phyloP scores from a whole-genome alignment of 192 early-diverging fungal genomes.

The Linnemannia schmuckeri region DNA sequence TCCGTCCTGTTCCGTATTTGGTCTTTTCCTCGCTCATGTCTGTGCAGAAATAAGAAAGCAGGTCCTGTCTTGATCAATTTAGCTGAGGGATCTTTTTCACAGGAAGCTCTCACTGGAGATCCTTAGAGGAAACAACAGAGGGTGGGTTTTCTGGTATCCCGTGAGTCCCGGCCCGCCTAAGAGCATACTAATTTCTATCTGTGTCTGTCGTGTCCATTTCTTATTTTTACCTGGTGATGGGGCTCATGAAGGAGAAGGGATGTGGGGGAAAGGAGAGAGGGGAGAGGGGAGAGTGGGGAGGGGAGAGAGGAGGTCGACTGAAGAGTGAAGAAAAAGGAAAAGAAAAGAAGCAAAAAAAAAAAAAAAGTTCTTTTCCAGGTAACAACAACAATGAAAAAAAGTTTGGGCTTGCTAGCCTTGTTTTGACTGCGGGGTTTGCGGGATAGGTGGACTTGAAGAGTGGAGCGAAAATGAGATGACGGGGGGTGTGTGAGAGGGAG shows the following conservation, averaged over 20 bases:
- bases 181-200: background rate
- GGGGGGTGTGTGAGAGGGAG: too few species aligned
- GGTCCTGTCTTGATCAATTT: background rate
- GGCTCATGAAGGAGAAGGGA: background rate
- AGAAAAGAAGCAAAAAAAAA: background rate
- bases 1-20: background rate
- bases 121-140: background rate
- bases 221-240: conserved; percentile 11
- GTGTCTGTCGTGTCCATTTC: background rate
- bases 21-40: background rate
- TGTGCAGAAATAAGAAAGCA: background rate
- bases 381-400: background rate
- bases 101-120: background rate
- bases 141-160: background rate
- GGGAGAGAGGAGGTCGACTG: conserved; percentile 1
- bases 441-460: conserved; percentile 1
- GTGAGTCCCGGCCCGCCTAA: too few species aligned
- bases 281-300: conserved; percentile 2
- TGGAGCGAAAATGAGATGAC: background rate
- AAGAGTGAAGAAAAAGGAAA: background rate
- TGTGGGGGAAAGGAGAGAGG: background rate
- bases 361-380: background rate
- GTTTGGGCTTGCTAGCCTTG: background rate
- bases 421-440: background rate
- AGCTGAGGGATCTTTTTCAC: background rate